Conservation (phyloP, 78 protist genomes). For the Polysphondylium violaceum region DNA sequence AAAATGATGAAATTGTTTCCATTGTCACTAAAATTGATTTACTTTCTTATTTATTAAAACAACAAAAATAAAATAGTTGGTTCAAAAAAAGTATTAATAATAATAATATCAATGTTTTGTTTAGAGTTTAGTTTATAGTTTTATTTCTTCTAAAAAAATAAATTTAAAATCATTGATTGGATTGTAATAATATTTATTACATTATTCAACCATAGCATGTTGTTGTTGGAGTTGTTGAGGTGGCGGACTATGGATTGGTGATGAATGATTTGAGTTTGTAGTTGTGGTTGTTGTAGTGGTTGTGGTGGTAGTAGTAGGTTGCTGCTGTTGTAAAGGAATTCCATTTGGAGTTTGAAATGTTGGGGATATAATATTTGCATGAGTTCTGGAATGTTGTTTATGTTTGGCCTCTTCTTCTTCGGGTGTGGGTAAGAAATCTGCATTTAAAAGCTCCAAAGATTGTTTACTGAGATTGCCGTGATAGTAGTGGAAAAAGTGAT, state of each 20-base stretch:
- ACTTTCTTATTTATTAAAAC: slow-evolving; percentile 58
- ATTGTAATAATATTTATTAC: neutral
- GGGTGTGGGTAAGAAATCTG: slow-evolving; percentile 20
- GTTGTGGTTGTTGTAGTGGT: neutral
- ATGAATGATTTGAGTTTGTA: neutral
- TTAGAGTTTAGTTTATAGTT: no score
- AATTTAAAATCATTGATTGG: neutral
- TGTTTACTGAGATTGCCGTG: slow-evolving; percentile 39
- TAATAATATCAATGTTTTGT: neutral
- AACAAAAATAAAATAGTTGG: slow-evolving; percentile 1
- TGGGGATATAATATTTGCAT: neutral
- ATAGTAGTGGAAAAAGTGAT: slow-evolving; percentile 59
- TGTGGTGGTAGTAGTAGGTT: neutral
- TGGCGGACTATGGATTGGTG: neutral
- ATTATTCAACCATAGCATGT: neutral
- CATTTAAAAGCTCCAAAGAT: slow-evolving; percentile 46
- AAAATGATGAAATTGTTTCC: slow-evolving; percentile 68
- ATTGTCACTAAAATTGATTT: slow-evolving; percentile 80
- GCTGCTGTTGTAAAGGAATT: no score
- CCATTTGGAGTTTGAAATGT: neutral
- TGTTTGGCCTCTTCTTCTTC: slow-evolving; percentile 9
- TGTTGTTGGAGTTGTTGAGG: neutral
- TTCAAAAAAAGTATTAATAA: neutral
- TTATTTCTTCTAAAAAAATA: no score
- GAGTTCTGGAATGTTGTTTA: neutral